Percentiles rank a stretch among this genome's conserved stretches.
Conservation (phyloP, 805 yeast genomes). For the Kurtzmaniella fragi region DNA sequence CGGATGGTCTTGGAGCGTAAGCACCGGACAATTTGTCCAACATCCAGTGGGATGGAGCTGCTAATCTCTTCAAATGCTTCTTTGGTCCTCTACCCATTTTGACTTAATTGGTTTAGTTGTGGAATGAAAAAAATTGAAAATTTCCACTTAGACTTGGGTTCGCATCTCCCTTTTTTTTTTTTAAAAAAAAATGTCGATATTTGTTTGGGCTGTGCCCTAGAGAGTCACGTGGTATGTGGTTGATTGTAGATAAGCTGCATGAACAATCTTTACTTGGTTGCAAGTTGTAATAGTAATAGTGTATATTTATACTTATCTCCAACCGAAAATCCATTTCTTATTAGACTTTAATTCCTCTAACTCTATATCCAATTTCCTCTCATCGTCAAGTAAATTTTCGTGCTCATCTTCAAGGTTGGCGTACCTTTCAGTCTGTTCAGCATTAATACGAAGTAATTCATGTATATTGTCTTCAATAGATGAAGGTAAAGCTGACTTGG, state of each 20-base stretch:
- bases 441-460: conserved; percentile 30
- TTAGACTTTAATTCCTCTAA: conserved; percentile 10
- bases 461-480: conserved; percentile 33
- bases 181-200: background rate
- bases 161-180: conserved; percentile 1
- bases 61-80: conserved; percentile 33
- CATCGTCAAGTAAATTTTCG: conserved; percentile 19
- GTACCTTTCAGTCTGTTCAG: conserved; percentile 33
- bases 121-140: background rate
- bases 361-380: conserved; percentile 18
- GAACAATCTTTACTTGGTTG: no score
- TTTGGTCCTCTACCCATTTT: conserved; percentile 26
- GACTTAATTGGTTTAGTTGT: conserved; percentile 1
- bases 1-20: conserved; percentile 32
- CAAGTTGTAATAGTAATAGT: no score
- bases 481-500: conserved; percentile 22
- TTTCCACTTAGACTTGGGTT: background rate
- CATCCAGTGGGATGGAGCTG: conserved; percentile 36
- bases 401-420: conserved; percentile 36
- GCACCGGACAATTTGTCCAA: conserved; percentile 33
- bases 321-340: conserved; percentile 29
- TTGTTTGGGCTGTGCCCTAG: background rate
- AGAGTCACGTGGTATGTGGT: no score
- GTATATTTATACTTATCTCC: conserved; percentile 8
- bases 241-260: no score